Evolutionary conservation across 2,329 filamentous ascomycete species (phyloP).

Genomic region (Aspergillus latus): DNA sequence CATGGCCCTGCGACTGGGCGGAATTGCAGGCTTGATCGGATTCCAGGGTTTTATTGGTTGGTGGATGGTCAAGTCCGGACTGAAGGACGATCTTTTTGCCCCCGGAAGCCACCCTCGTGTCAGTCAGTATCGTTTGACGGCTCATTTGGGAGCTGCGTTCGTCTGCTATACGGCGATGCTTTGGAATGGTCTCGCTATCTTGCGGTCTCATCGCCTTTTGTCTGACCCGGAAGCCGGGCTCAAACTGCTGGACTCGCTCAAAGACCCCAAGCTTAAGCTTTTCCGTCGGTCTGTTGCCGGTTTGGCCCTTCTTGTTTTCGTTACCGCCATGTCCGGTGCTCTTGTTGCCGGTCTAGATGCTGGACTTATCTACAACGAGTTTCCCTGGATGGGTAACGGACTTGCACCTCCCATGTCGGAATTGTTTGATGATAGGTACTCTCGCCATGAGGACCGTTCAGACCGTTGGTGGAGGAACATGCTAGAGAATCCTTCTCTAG

Average conservation of each 20-base stretch:
- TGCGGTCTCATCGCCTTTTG: constrained; percentile 73
- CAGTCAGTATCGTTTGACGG: constrained; percentile 86
- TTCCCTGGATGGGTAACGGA: constrained; percentile 88
- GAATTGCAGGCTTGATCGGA: constrained; percentile 85
- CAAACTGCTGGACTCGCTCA: constrained; percentile 61
- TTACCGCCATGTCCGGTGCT: constrained; percentile 88
- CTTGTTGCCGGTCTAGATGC: constrained; percentile 94
- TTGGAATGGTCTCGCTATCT: constrained; percentile 77
- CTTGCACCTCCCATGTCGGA: constrained; percentile 78
- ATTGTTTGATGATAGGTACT: constrained; percentile 83
- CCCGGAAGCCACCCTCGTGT: constrained; percentile 88
- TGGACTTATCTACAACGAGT: constrained; percentile 97
- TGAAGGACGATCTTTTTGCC: constrained; percentile 93
- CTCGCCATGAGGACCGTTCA: constrained; percentile 69
- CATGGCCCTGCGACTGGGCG: constrained; percentile 75
- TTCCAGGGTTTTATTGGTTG: constrained; percentile 95
- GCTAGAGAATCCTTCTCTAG: constrained; percentile 92
- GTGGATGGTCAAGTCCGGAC: constrained; percentile 99
- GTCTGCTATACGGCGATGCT: constrained; percentile 94
- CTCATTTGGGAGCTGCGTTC: constrained; percentile 88
- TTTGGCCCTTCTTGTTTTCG: constrained; percentile 75
- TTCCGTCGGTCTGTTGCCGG: constrained; percentile 73
- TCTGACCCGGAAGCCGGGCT: constrained; percentile 64
- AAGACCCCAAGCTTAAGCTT: constrained; percentile 64
- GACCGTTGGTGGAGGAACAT: constrained; percentile 97